Percentiles rank a stretch among this genome's conserved stretches.
phyloP scores from a whole-genome alignment of 768 basidiomycete species.

The Leccinum olivaceopallidum region DNA sequence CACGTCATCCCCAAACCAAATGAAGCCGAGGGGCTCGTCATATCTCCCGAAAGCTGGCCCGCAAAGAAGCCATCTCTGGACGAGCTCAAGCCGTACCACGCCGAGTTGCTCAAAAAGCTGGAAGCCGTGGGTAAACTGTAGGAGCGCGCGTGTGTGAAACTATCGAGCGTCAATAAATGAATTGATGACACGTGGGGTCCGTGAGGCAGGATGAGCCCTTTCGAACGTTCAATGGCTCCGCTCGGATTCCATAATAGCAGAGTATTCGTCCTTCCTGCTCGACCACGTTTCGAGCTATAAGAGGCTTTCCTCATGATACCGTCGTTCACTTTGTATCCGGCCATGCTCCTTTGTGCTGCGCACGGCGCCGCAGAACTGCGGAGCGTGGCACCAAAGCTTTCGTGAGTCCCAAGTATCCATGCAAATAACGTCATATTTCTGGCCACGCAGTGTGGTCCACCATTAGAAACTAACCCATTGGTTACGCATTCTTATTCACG shows the following conservation, averaged over 20 bases:
- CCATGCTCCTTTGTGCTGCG: background rate
- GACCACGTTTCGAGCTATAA: background rate
- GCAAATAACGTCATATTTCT: background rate
- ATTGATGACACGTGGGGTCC: background rate
- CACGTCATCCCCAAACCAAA: constrained; percentile 93
- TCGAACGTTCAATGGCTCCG: background rate
- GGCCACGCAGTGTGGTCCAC: background rate
- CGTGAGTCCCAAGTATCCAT: background rate
- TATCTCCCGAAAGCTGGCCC: constrained; percentile 59
- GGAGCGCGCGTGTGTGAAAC: background rate
- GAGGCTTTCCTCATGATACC: background rate
- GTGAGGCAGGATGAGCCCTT: background rate
- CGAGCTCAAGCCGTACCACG: constrained; percentile 25
- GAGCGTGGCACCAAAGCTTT: background rate
- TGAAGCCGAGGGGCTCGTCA: constrained; percentile 65
- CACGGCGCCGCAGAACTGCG: background rate
- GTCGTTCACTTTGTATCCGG: too few relatives aligned
- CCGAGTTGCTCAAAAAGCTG: constrained; percentile 19
- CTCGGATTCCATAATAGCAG: background rate
- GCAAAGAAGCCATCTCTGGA: constrained; percentile 19
- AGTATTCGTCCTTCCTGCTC: background rate
- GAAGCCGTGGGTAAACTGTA: constrained; percentile 21
- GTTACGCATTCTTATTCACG: background rate
- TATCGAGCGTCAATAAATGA: background rate
- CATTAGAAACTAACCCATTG: background rate